Evolutionary conservation across 352 stramenopile species (phyloP).

Genomic region (Globisporangium okanoganense): DNA sequence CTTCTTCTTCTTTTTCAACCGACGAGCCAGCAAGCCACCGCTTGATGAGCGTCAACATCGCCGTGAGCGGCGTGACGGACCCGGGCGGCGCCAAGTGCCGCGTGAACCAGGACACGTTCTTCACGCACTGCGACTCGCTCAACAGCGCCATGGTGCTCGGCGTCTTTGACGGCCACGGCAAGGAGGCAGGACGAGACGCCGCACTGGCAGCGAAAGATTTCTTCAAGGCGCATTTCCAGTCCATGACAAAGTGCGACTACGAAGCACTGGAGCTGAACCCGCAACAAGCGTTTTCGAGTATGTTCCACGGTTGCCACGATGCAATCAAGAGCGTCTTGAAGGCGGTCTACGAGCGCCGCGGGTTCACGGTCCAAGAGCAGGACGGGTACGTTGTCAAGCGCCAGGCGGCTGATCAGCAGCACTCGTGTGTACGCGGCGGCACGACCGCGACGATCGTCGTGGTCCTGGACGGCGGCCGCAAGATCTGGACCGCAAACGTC

Average conservation of each 20-base stretch:
- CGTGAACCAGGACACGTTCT: slow-evolving; percentile 90
- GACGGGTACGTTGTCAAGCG: slow-evolving; percentile 56
- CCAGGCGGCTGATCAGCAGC: slow-evolving; percentile 13
- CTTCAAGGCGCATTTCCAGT: slow-evolving; percentile 60
- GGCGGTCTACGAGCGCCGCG: slow-evolving; percentile 50
- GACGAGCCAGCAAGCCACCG: no score
- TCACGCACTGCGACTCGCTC: slow-evolving; percentile 47
- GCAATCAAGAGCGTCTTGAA: slow-evolving; percentile 61
- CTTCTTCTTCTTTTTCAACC: not conserved
- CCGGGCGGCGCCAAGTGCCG: slow-evolving; percentile 43
- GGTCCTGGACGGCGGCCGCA: slow-evolving; percentile 57
- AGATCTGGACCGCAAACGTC: slow-evolving; percentile 80
- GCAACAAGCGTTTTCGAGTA: slow-evolving; percentile 33
- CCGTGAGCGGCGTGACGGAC: slow-evolving; percentile 51
- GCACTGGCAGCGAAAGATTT: slow-evolving; percentile 54
- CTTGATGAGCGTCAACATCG: slow-evolving; percentile 19
- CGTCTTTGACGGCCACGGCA: slow-evolving; percentile 86
- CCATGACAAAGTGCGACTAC: slow-evolving; percentile 42
- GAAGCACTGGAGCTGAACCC: slow-evolving; percentile 48
- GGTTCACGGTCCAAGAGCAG: slow-evolving; percentile 57
- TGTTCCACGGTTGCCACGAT: slow-evolving; percentile 63
- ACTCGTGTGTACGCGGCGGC: slow-evolving; percentile 84
- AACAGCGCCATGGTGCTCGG: slow-evolving; percentile 51
- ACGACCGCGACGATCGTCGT: slow-evolving; percentile 85
- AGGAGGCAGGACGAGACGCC: slow-evolving; percentile 67